Evolutionary conservation across 2,329 filamentous ascomycete species (phyloP).

Genomic region (Colletotrichum sp.): DNA sequence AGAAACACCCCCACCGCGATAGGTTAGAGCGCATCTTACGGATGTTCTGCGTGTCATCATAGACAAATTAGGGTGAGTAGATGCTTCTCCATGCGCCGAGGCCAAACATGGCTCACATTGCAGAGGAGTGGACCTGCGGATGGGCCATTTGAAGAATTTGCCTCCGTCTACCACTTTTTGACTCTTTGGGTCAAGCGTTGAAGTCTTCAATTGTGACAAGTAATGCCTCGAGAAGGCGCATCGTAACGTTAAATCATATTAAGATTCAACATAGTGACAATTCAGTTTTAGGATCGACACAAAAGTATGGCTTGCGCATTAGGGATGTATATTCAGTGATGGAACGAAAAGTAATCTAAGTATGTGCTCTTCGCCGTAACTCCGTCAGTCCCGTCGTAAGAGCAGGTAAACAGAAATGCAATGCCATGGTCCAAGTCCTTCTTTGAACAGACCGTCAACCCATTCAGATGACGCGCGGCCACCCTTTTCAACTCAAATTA

Average conservation of each 20-base stretch:
- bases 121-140: too few relatives aligned
- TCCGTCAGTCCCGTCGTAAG: background rate
- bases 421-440: background rate
- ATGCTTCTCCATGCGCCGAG: too few relatives aligned
- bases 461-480: background rate
- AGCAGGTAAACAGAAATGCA: background rate
- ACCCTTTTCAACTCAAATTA: background rate
- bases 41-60: background rate
- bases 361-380: constrained; percentile 5
- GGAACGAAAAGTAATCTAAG: background rate
- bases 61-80: background rate
- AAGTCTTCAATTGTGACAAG: too few relatives aligned
- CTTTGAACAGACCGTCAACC: background rate
- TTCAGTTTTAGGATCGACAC: background rate
- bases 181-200: too few relatives aligned
- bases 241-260: too few relatives aligned
- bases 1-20: background rate
- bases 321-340: constrained; percentile 1
- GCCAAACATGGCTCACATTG: too few relatives aligned
- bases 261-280: too few relatives aligned
- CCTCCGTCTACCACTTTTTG: too few relatives aligned
- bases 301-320: background rate
- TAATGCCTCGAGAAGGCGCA: too few relatives aligned
- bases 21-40: background rate
- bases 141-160: too few relatives aligned